Conservation (phyloP, 345 rosid species). For the Clausena lansium region DNA sequence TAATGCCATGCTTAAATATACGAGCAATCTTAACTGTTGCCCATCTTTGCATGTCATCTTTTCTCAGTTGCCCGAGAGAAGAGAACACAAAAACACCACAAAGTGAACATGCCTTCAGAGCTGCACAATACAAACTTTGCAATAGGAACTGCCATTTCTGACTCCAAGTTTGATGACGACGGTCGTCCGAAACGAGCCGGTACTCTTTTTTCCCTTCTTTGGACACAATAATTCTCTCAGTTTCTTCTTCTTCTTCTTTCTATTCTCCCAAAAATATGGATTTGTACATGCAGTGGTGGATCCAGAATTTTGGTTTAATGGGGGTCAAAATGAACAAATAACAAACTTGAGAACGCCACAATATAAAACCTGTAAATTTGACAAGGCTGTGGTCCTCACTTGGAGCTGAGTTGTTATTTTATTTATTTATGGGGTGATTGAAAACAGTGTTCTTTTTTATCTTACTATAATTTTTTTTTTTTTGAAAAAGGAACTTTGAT, state of each 20-base stretch:
- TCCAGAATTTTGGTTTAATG: not conserved
- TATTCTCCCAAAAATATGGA: too few species aligned
- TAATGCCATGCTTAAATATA: not conserved
- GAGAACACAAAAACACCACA: not conserved
- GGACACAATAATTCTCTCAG: not conserved
- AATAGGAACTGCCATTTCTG: conserved; percentile 24
- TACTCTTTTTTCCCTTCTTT: conserved; percentile 8
- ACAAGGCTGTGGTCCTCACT: too few species aligned
- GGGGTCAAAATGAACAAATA: not conserved
- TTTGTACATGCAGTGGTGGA: not conserved
- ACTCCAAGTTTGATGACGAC: conserved; percentile 65
- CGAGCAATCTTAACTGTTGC: not conserved
- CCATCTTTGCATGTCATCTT: not conserved
- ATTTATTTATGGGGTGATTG: too few species aligned
- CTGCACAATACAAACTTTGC: conserved; percentile 28
- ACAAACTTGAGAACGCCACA: not conserved
- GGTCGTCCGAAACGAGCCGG: conserved; percentile 70
- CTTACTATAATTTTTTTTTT: not conserved
- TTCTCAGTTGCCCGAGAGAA: not conserved
- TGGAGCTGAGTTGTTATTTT: too few species aligned
- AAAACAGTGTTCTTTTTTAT: too few species aligned
- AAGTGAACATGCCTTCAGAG: conserved; percentile 24
- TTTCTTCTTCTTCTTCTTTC: not conserved
- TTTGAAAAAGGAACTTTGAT: conserved; percentile 71
- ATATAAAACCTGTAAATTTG: too few species aligned